Evolutionary conservation across 768 basidiomycete species (phyloP).

Genomic region (Xerocomus brunneocitrinus): DNA sequence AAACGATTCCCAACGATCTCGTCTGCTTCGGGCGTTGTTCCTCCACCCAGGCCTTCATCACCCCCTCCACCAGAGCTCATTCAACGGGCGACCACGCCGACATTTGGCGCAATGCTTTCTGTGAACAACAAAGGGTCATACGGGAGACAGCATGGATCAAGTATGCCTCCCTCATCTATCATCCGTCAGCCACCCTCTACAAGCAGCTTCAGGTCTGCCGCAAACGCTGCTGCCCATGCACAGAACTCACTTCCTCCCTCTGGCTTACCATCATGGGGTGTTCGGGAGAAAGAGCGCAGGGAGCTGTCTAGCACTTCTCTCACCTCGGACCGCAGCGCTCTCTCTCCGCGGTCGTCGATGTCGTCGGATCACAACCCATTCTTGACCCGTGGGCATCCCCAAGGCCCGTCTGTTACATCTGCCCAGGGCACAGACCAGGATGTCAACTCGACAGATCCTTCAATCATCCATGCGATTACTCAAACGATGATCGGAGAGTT

Average conservation of each 20-base stretch:
- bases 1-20: constrained; percentile 45
- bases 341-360: constrained; percentile 76
- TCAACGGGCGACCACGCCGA: constrained; percentile 85
- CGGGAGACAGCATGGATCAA: constrained; percentile 63
- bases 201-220: constrained; percentile 77
- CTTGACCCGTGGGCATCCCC: constrained; percentile 34
- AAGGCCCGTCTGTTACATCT: constrained; percentile 41
- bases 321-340: constrained; percentile 60
- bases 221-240: constrained; percentile 53
- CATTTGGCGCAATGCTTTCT: constrained; percentile 60
- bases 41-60: constrained; percentile 85
- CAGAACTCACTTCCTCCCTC: constrained; percentile 40
- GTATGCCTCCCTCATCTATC: constrained; percentile 66
- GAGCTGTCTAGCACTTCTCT: constrained; percentile 69
- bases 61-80: constrained; percentile 92
- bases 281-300: constrained; percentile 49
- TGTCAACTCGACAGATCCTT: constrained; percentile 71
- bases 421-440: constrained; percentile 31
- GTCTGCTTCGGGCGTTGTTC: constrained; percentile 48
- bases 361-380: constrained; percentile 69
- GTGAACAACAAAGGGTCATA: constrained; percentile 48
- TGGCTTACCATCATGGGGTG: constrained; percentile 45
- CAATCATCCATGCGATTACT: constrained; percentile 92
- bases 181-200: constrained; percentile 74
- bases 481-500: constrained; percentile 99